Percentiles rank a stretch among this genome's conserved stretches.
These are phyloP conservation scores for Tribonema minus DNA, from an alignment of 108 stramenopile species.

Conservation along the genomic window DNA sequence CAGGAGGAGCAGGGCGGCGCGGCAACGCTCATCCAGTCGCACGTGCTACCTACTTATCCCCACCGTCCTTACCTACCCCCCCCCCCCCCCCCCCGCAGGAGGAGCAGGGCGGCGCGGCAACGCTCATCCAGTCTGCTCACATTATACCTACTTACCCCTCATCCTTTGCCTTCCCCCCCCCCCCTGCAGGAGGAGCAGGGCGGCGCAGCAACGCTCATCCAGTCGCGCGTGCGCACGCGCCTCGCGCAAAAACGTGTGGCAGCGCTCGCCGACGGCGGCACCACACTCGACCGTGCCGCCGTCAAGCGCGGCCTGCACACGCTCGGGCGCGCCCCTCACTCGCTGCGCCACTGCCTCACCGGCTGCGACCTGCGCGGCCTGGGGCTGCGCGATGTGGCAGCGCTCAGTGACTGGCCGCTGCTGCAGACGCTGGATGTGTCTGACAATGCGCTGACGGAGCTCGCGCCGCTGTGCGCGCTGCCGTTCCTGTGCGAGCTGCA, in stretches of 20 bases:
- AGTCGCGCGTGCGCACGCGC: constrained; percentile 2
- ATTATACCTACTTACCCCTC: too few relatives aligned
- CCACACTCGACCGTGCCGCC: constrained; percentile 12
- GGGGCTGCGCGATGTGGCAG: constrained; percentile 1
- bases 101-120: constrained; percentile 16
- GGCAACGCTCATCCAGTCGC: constrained; percentile 12
- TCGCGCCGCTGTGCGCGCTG: constrained; percentile 16
- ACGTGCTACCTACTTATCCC: too few relatives aligned
- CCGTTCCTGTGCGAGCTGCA: constrained; percentile 36
- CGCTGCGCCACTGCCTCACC: constrained; percentile 29
- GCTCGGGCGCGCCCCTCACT: constrained; percentile 33
- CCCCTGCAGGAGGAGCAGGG: background rate
- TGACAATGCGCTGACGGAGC: constrained; percentile 12
- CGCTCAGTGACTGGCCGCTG: constrained; percentile 11
- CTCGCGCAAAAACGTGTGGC: background rate
- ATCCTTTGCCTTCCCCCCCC: too few relatives aligned
- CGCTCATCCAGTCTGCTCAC: too few relatives aligned
- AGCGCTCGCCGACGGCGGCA: background rate
- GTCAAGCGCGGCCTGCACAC: constrained; percentile 41
- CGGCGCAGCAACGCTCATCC: constrained; percentile 6
- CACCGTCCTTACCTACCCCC: too few relatives aligned
- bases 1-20: background rate
- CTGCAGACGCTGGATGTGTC: constrained; percentile 28
- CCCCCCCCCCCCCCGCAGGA: too few relatives aligned
- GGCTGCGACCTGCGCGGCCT: constrained; percentile 1